Conservation (phyloP, 805 yeast species). For the Tetrapisispora nanseiensis region DNA sequence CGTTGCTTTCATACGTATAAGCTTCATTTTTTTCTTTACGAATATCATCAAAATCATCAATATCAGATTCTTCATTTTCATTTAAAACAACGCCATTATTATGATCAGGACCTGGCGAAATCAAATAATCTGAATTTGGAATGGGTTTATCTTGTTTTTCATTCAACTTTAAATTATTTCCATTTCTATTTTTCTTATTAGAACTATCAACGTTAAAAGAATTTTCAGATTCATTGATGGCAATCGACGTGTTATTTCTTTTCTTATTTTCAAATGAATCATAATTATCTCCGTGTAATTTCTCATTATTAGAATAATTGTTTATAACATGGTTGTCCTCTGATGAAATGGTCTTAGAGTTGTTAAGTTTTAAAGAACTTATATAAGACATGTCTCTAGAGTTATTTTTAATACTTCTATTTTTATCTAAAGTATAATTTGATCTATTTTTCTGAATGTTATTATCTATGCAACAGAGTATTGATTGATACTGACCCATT, state of each 20-base stretch:
- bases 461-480: background rate
- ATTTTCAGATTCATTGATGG: background rate
- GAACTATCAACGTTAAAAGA: background rate
- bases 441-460: background rate
- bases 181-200: background rate
- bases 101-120: background rate
- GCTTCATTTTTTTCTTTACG: slow-evolving; percentile 9
- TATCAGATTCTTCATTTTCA: slow-evolving; percentile 4
- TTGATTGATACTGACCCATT: slow-evolving; percentile 1
- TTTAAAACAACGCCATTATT: background rate
- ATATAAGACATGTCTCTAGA: background rate
- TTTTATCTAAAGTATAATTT: slow-evolving; percentile 1
- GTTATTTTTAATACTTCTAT: background rate
- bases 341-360: background rate
- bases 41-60: slow-evolving; percentile 11
- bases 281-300: background rate
- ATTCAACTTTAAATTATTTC: background rate
- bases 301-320: background rate
- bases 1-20: slow-evolving; percentile 8
- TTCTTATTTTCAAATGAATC: background rate
- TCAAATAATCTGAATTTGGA: too few species aligned
- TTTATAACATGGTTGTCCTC: background rate
- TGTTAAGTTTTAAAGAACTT: background rate
- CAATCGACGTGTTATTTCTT: background rate
- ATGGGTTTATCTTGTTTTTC: background rate